Evolutionary conservation across 495 filamentous ascomycete species (phyloP), one percentile per base, ranked within the genome.

Genomic region (Neurospora intermedia): DNA sequence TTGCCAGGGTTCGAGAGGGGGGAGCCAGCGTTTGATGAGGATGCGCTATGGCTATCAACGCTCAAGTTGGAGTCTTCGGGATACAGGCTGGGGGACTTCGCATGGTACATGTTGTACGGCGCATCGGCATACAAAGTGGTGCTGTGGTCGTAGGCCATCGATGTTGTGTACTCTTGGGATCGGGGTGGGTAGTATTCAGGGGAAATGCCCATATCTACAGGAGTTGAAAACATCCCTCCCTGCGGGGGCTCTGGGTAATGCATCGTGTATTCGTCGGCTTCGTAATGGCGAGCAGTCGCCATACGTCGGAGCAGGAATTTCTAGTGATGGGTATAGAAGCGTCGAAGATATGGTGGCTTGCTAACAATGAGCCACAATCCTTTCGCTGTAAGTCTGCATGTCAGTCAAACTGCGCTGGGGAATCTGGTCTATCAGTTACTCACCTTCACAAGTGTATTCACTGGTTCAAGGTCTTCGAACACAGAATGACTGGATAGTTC

Each of bases 1-100:
- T 91, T 87, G 20, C 88, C 84, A 73, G 87, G 86, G 70, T 87
- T 87, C 0, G 91, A 91, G 73, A 90, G 91, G 23, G 94, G 94
- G 10, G 94, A 97, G 42, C 91, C 92, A 76, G 93, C 91, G 42
- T 90, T 87, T 6, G 94, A 97, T 2, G 94, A 96, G 18, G 92
- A 87, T 15, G 91, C 90, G 18, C 93, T 96, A 38, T 91, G 90
- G 16, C 93, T 96, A 38, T 91, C 90, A 71, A 91, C 92, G 18
- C 92, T 94, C 69, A 94, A 80, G 85, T 86, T 83, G 76, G 86
- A 85, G 54, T 85, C 83, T 69, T 88, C 85, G 23, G 80, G 74
- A 73, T 83, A 86, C 72, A 82, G 75, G 69, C 80, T 76, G 20
- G 85, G 83, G 18, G 83, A 84, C 75, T 75, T 72, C 72, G 76